Conservation (phyloP, 2,329 filamentous ascomycete species). For the Fusarium praegraminearum region DNA sequence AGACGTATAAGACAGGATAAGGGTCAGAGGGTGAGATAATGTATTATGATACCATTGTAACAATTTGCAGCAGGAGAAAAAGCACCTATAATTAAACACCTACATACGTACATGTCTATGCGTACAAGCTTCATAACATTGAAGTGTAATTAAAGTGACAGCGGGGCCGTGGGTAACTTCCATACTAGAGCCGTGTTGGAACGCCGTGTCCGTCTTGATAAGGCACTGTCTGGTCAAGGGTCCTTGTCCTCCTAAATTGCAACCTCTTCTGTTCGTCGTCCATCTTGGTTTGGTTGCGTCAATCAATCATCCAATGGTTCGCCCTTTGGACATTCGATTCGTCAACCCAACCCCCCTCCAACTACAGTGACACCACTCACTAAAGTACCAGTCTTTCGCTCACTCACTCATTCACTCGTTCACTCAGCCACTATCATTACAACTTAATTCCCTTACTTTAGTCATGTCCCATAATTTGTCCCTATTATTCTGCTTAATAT, state of each 20-base stretch:
- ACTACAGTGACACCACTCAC: constrained; percentile 34
- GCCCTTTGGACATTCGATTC: constrained; percentile 41
- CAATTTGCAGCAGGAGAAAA: constrained; percentile 18
- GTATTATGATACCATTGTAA: constrained; percentile 49
- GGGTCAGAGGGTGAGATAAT: constrained; percentile 39
- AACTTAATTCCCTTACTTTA: constrained; percentile 18
- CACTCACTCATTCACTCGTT: constrained; percentile 34
- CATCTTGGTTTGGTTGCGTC: constrained; percentile 23
- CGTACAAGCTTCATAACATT: neutral
- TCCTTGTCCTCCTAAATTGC: constrained; percentile 25
- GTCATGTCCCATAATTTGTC: constrained; percentile 46
- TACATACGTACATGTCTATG: neutral
- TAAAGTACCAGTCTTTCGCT: neutral
- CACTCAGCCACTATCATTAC: constrained; percentile 1
- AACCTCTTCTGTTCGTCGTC: constrained; percentile 33
- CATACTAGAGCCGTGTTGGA: constrained; percentile 1
- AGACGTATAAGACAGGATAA: neutral
- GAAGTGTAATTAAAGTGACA: constrained; percentile 23
- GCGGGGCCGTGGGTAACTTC: constrained; percentile 2
- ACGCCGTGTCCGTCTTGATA: constrained; percentile 3
- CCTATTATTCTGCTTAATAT: constrained; percentile 29
- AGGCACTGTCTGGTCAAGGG: constrained; percentile 13
- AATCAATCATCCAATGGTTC: constrained; percentile 31
- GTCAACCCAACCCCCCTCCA: constrained; percentile 42
- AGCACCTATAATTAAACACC: neutral